Percentiles rank a stretch among this genome's conserved stretches.
phyloP scores from a whole-genome alignment of 257 asterid genomes.

The Solanum etuberosum region DNA sequence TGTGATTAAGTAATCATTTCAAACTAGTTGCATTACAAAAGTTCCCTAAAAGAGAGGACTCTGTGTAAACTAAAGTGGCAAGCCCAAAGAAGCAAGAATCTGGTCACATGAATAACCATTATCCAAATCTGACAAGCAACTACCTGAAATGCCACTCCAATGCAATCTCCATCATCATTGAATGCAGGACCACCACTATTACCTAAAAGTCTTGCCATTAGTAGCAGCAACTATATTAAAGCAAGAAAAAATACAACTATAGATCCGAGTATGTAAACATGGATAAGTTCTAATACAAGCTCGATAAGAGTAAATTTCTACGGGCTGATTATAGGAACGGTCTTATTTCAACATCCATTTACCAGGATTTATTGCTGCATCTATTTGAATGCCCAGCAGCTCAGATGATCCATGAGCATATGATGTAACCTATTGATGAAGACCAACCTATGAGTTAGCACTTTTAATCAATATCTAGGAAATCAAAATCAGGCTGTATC shows the following conservation, averaged over 20 bases:
- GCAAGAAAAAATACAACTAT: not conserved
- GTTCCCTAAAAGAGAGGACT: not conserved
- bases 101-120: not conserved
- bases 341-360: constrained; percentile 7
- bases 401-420: constrained; percentile 97
- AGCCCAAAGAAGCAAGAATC: not conserved
- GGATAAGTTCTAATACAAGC: not conserved
- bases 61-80: not conserved
- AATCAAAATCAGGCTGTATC: not conserved
- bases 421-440: constrained; percentile 68
- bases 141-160: constrained; percentile 98
- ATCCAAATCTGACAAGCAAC: constrained; percentile 11
- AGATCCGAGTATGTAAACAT: not conserved
- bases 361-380: constrained; percentile 99
- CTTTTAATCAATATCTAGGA: not conserved
- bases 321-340: not conserved
- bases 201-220: constrained; percentile 36
- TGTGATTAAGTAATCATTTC: not conserved
- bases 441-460: constrained; percentile 6
- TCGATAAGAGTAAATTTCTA: not conserved
- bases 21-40: not conserved
- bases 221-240: constrained; percentile 5
- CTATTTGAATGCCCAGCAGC: constrained; percentile 95
- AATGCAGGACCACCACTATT: constrained; percentile 99
- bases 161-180: constrained; percentile 92